phyloP scores from a whole-genome alignment of 2,329 filamentous ascomycete genomes.

The Cordyceps pruinosa region DNA sequence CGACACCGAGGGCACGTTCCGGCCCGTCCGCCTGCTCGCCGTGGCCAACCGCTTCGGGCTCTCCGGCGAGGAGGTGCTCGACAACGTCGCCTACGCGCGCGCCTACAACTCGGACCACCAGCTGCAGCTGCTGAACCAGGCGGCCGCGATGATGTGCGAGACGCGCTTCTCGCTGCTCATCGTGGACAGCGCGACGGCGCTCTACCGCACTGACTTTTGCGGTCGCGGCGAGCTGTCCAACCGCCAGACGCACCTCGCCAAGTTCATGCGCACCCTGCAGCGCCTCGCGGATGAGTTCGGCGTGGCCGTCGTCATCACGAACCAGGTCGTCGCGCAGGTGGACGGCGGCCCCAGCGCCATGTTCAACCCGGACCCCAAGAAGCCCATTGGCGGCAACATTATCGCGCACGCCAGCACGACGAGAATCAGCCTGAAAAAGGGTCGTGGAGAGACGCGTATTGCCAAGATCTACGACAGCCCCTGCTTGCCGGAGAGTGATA shows the following conservation, averaged over 20 bases:
- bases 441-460: slow-evolving; percentile 86
- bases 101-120: slow-evolving; percentile 99
- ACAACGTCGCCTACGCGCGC: slow-evolving; percentile 96
- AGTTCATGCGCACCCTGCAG: slow-evolving; percentile 81
- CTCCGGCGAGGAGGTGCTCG: slow-evolving; percentile 92
- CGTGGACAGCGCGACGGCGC: slow-evolving; percentile 89
- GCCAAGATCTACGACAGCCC: slow-evolving; percentile 99
- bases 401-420: slow-evolving; percentile 97
- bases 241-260: slow-evolving; percentile 79
- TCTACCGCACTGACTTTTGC: slow-evolving; percentile 94
- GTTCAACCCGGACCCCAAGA: slow-evolving; percentile 99
- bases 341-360: slow-evolving; percentile 93
- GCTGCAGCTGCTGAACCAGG: slow-evolving; percentile 88
- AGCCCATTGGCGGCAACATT: slow-evolving; percentile 97
- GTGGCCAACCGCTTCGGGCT: slow-evolving; percentile 93
- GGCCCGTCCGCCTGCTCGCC: slow-evolving; percentile 81
- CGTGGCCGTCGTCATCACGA: slow-evolving; percentile 96
- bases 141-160: slow-evolving; percentile 98
- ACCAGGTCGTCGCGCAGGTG: slow-evolving; percentile 96
- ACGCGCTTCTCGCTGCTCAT: slow-evolving; percentile 93
- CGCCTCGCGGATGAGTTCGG: slow-evolving; percentile 78
- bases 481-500: slow-evolving; percentile 92
- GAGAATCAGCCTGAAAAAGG: slow-evolving; percentile 90
- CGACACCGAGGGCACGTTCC: slow-evolving; percentile 95
- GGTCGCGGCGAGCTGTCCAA: slow-evolving; percentile 96